phyloP scores from a whole-genome alignment of 164 flowering plant species.

The Tetracentron sinense region DNA sequence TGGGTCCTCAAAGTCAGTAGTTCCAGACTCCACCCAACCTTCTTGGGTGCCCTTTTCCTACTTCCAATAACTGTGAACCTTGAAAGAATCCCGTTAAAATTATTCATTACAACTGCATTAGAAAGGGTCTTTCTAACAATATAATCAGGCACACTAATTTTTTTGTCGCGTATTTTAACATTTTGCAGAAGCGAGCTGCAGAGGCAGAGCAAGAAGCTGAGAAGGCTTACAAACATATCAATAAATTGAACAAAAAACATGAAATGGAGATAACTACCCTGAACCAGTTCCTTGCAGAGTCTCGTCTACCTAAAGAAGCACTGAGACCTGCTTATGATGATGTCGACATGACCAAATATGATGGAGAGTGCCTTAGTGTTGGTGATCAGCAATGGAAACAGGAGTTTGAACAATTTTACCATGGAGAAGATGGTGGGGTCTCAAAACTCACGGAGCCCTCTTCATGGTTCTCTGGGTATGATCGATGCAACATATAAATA shows the following conservation, averaged over 20 bases:
- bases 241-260: conserved; percentile 59
- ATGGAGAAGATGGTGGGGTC: conserved; percentile 44
- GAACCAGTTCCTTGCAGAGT: conserved; percentile 49
- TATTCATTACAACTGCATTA: no score
- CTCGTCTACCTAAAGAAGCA: conserved; percentile 53
- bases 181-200: conserved; percentile 63
- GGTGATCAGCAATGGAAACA: conserved; percentile 57
- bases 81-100: no score
- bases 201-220: conserved; percentile 67
- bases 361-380: conserved; percentile 24
- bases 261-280: conserved; percentile 44
- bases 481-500: conserved; percentile 86
- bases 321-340: conserved; percentile 26
- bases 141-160: no score
- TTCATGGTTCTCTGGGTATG: conserved; percentile 90
- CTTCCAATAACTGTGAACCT: no score
- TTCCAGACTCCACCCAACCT: no score
- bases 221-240: conserved; percentile 51
- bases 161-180: not conserved
- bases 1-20: no score
- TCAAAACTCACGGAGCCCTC: conserved; percentile 55
- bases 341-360: conserved; percentile 30
- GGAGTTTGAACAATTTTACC: conserved; percentile 57
- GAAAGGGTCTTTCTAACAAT: no score
- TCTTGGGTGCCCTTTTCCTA: no score